Percentiles rank a stretch among this genome's conserved stretches.
phyloP scores from a whole-genome alignment of 306 rosid genomes.

The Psophocarpus tetragonolobus region DNA sequence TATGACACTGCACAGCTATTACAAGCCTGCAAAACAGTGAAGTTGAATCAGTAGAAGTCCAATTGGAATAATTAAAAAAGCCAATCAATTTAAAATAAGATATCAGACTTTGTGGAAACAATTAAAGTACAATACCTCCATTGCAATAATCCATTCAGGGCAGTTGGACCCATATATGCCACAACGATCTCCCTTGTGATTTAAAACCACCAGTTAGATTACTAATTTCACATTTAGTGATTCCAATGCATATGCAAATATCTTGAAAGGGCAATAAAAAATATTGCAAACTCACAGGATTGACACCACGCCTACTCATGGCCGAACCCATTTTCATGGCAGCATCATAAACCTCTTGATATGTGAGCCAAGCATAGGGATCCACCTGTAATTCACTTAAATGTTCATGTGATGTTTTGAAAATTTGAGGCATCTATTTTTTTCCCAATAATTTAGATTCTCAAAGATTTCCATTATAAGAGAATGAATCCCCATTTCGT shows the following conservation, averaged over 20 bases:
- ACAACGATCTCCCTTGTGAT: slow-evolving; percentile 74
- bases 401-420: neutral
- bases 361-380: slow-evolving; percentile 43
- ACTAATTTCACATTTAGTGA: neutral
- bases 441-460: neutral
- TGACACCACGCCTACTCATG: slow-evolving; percentile 62
- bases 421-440: neutral
- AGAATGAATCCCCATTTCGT: neutral
- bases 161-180: slow-evolving; percentile 86
- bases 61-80: neutral
- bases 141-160: slow-evolving; percentile 82
- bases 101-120: neutral
- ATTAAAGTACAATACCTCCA: slow-evolving; percentile 64
- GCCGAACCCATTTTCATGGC: slow-evolving; percentile 70
- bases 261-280: neutral
- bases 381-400: slow-evolving; percentile 34
- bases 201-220: slow-evolving; percentile 13
- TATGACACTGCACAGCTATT: slow-evolving; percentile 67
- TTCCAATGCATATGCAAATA: neutral
- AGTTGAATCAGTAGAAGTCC: neutral
- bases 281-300: slow-evolving; percentile 61
- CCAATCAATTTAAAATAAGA: neutral
- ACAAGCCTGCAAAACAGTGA: slow-evolving; percentile 66
- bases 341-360: slow-evolving; percentile 66
- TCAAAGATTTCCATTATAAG: neutral